Evolutionary conservation across 495 filamentous ascomycete species (phyloP).

Genomic region (Glonium stellatum): DNA sequence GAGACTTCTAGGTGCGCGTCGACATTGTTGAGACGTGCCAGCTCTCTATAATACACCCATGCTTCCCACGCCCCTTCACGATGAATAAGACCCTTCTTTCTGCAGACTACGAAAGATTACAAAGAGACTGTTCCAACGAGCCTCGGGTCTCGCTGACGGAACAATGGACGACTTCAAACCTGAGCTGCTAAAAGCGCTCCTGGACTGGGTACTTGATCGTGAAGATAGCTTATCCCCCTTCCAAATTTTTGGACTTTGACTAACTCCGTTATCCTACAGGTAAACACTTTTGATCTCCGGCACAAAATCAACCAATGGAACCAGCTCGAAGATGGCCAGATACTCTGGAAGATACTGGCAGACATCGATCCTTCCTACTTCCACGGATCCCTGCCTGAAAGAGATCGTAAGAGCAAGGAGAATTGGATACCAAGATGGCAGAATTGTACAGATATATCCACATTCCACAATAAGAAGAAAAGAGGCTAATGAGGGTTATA

Average conservation of each 20-base stretch:
- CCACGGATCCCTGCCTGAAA: conserved; percentile 52
- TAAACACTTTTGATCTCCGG: conserved; percentile 30
- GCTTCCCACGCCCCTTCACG: conserved; percentile 7
- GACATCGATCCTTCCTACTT: conserved; percentile 66
- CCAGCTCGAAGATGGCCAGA: conserved; percentile 67
- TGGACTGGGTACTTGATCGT: conserved; percentile 46
- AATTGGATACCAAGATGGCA: conserved; percentile 36
- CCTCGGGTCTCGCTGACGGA: conserved; percentile 1
- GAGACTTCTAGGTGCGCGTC: conserved; percentile 12
- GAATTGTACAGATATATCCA: conserved; percentile 17
- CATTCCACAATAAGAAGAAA: neutral
- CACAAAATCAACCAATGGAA: conserved; percentile 35
- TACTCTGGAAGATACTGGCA: conserved; percentile 61
- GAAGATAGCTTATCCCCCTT: neutral
- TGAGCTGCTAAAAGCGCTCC: conserved; percentile 39
- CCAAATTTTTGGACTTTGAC: neutral
- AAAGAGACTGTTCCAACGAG: conserved; percentile 8
- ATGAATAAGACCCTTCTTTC: conserved; percentile 23
- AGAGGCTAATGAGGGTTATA: conserved; percentile 37
- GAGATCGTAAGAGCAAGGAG: conserved; percentile 29
- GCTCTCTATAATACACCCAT: conserved; percentile 10
- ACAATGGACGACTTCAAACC: conserved; percentile 31
- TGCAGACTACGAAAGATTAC: conserved; percentile 4
- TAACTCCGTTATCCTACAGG: conserved; percentile 6
- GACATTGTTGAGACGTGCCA: neutral